A percentile compares a stretch with the other conserved stretches of the same genome.
Evolutionary conservation across 176 grass and related monocot genomes (phyloP).

Genomic region (Alloteropsis semialata): DNA sequence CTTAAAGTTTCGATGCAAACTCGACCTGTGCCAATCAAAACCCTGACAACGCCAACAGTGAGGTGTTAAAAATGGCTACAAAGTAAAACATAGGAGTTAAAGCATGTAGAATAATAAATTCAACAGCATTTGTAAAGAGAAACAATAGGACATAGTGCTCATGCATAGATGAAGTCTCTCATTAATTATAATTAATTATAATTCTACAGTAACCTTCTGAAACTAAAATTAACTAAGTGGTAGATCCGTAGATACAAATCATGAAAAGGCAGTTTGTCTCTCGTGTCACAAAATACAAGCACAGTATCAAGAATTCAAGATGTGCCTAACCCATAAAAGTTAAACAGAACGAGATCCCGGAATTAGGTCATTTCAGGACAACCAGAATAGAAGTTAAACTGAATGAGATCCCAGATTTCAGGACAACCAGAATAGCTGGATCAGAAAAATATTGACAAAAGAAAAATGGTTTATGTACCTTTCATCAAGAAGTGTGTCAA

Average conservation of each 20-base stretch:
- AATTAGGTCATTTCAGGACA: no score
- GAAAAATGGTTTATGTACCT: conserved; percentile 46
- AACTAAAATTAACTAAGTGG: background rate
- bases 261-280: background rate
- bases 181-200: background rate
- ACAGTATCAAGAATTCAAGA: background rate
- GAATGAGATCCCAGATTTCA: conserved; percentile 17
- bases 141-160: background rate
- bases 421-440: background rate
- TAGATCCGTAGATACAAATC: background rate
- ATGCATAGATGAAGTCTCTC: background rate
- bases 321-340: background rate
- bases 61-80: conserved; percentile 19
- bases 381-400: no score
- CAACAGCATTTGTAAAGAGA: background rate
- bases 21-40: conserved; percentile 89
- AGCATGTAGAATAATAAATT: background rate
- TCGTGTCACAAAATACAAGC: background rate
- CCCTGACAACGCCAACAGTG: conserved; percentile 54
- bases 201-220: background rate
- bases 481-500: conserved; percentile 99
- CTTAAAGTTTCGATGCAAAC: conserved; percentile 95
- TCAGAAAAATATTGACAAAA: background rate
- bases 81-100: conserved; percentile 21
- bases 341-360: no score